Percentiles rank a stretch among this genome's conserved stretches.
These are phyloP conservation scores for Cenchrus purpureus DNA, from an alignment of 176 grass and related monocot genomes.

Conservation along the genomic window DNA sequence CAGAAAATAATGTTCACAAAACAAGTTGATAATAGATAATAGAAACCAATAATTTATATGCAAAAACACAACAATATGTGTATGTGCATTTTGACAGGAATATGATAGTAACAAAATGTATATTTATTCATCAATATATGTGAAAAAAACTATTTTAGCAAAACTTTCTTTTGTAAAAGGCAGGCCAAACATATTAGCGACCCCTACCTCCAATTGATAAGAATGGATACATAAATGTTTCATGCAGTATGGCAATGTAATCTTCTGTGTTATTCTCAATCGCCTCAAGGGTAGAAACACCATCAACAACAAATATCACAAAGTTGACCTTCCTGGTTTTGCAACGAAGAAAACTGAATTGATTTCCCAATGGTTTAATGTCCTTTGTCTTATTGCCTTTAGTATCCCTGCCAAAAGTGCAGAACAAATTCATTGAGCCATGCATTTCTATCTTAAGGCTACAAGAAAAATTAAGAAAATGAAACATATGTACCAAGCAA, in stretches of 20 bases:
- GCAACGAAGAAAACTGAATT: slow-evolving; percentile 48
- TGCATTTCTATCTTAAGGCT: slow-evolving; percentile 13
- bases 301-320: slow-evolving; percentile 80
- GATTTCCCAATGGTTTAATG: slow-evolving; percentile 48
- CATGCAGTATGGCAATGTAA: slow-evolving; percentile 55
- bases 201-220: slow-evolving; percentile 68
- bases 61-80: not conserved
- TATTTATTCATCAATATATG: slow-evolving; percentile 26
- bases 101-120: not conserved
- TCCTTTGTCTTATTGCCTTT: slow-evolving; percentile 38
- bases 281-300: slow-evolving; percentile 56
- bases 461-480: slow-evolving; percentile 34
- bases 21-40: not conserved
- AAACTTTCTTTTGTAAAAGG: not conserved
- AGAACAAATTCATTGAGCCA: not conserved
- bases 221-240: slow-evolving; percentile 75
- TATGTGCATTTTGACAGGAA: not conserved
- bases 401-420: slow-evolving; percentile 48
- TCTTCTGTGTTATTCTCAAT: slow-evolving; percentile 37
- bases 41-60: slow-evolving; percentile 1
- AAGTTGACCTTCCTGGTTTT: slow-evolving; percentile 78
- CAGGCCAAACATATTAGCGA: slow-evolving; percentile 17
- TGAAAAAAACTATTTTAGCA: not conserved
- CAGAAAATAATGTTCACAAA: not conserved
- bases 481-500: not conserved